Percentiles rank a stretch among this genome's conserved stretches.
phyloP scores from a whole-genome alignment of 2,329 filamentous ascomycete species.

The Colletotrichum karsti region DNA sequence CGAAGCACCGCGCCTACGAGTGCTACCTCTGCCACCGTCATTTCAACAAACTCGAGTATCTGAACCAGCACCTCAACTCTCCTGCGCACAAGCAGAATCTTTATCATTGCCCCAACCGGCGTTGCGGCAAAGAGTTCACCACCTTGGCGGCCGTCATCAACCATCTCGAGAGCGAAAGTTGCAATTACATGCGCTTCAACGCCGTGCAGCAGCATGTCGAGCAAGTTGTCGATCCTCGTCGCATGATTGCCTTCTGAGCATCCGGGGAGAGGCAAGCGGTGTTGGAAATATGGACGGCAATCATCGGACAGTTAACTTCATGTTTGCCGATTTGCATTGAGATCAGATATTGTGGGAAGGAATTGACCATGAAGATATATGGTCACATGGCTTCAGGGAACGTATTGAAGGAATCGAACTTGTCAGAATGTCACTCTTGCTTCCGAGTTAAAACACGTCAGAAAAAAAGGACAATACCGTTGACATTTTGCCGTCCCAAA shows the following conservation, averaged over 20 bases:
- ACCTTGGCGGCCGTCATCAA: constrained; percentile 48
- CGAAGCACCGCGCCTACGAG: constrained; percentile 45
- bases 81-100: constrained; percentile 48
- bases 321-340: too few species aligned
- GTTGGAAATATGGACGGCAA: too few species aligned
- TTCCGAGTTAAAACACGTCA: not conserved
- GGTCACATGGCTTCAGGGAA: too few species aligned
- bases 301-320: too few species aligned
- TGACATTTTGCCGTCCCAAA: too few species aligned
- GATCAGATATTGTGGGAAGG: too few species aligned
- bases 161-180: constrained; percentile 54
- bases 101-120: constrained; percentile 49
- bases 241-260: constrained; percentile 8
- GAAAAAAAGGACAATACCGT: not conserved
- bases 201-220: constrained; percentile 38
- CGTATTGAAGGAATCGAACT: too few species aligned
- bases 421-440: too few species aligned
- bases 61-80: constrained; percentile 65
- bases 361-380: too few species aligned
- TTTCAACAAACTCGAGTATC: constrained; percentile 43
- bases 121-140: constrained; percentile 47
- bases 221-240: not conserved
- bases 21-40: constrained; percentile 62
- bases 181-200: constrained; percentile 46
- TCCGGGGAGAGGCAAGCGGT: too few species aligned